phyloP scores from a whole-genome alignment of 768 basidiomycete genomes.

The Tylopilus plumbeoviolaceoides region DNA sequence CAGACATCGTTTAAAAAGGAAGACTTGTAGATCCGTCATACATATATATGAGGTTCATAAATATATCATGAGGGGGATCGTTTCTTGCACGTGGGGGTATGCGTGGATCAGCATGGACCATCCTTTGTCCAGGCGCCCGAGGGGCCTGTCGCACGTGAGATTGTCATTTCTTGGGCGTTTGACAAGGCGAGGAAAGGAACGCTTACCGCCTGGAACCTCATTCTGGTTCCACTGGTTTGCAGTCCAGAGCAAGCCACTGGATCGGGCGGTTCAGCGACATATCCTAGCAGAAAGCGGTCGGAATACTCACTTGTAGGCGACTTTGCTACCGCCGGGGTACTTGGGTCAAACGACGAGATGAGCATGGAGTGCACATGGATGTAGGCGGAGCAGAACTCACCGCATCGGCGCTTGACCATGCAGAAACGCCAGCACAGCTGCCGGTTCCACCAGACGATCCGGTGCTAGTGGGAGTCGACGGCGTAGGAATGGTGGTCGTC shows the following conservation, averaged over 20 bases:
- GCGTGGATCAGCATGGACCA: neutral
- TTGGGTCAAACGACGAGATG: slow-evolving; percentile 7
- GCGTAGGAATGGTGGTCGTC: neutral
- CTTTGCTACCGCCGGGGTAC: slow-evolving; percentile 42
- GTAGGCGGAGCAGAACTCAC: slow-evolving; percentile 26
- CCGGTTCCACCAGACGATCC: neutral
- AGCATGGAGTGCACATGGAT: neutral
- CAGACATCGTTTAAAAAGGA: too few relatives aligned
- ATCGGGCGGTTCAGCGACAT: neutral
- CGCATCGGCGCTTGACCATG: slow-evolving; percentile 37
- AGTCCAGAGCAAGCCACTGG: slow-evolving; percentile 44
- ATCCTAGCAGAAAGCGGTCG: neutral
- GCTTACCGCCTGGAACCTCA: slow-evolving; percentile 30
- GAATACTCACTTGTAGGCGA: slow-evolving; percentile 34
- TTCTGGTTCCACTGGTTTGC: slow-evolving; percentile 43
- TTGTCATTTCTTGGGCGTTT: neutral
- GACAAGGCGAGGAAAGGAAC: neutral
- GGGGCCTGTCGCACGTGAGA: neutral
- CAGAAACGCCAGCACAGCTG: slow-evolving; percentile 38
- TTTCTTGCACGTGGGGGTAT: neutral
- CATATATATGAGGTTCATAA: neutral
- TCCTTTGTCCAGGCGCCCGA: neutral
- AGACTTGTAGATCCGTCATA: too few relatives aligned
- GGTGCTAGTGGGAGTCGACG: neutral
- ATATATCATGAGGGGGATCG: neutral